These are phyloP conservation scores for Kappamyces sp. DNA, from an alignment of 192 early-diverging fungal species.

Conservation along the genomic window DNA sequence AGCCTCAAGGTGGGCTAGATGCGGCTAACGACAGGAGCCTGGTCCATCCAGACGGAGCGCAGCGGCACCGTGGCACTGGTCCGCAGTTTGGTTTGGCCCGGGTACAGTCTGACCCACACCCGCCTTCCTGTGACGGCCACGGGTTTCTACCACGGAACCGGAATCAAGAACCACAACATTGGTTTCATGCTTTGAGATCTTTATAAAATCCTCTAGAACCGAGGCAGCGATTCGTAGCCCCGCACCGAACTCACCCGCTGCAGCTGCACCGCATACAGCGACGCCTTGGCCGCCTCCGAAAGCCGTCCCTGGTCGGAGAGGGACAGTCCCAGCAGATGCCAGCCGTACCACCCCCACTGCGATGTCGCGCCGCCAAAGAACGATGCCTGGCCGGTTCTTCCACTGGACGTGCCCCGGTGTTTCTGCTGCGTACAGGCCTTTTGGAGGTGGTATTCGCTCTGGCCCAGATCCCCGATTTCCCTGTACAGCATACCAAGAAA, in stretches of 20 bases:
- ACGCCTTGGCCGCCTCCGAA: conserved; percentile 25
- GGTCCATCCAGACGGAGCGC: conserved; percentile 43
- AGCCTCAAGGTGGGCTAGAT: conserved; percentile 38
- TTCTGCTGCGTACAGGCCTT: conserved; percentile 33
- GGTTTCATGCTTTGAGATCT: conserved; percentile 45
- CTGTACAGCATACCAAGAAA: conserved; percentile 34
- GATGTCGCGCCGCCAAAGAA: conserved; percentile 43
- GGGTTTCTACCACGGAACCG: conserved; percentile 46
- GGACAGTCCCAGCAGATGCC: conserved; percentile 30
- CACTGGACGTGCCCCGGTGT: conserved; percentile 34
- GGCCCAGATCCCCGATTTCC: conserved; percentile 15
- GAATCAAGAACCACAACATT: conserved; percentile 43
- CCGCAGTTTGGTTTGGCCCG: conserved; percentile 50
- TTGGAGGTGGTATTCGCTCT: conserved; percentile 37
- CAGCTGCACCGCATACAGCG: conserved; percentile 29
- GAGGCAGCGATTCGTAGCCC: conserved; percentile 34
- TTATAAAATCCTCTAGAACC: conserved; percentile 4
- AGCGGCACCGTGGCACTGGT: conserved; percentile 38
- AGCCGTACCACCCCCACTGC: conserved; percentile 36
- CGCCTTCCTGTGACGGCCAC: conserved; percentile 37
- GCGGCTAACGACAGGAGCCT: conserved; percentile 31
- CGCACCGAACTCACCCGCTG: conserved; percentile 23
- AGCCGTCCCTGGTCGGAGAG: conserved; percentile 20
- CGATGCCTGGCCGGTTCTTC: conserved; percentile 19
- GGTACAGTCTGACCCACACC: conserved; percentile 47